Evolutionary conservation across 805 yeast species (phyloP), one percentile per base, ranked within the genome.

Genomic region (Brettanomyces nanus): DNA sequence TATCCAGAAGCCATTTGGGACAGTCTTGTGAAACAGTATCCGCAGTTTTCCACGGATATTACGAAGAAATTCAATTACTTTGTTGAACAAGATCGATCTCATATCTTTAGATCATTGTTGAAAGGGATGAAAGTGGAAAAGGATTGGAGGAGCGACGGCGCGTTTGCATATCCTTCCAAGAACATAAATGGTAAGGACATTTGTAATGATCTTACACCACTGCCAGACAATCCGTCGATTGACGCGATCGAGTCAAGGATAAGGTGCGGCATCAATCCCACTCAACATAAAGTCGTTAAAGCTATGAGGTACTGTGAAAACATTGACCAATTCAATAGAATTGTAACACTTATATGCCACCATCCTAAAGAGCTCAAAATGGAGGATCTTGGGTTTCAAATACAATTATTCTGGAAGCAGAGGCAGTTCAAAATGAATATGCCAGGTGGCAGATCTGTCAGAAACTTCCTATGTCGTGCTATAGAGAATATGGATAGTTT

Each of bases 261-360:
- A 17, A 41, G 41, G 19, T 36, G 39, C 22, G 61, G 61, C 10
- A 51, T 57, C 6, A 37, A 45, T 23, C 59, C 61, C 3, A 33
- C 33, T 10, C 35, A 49, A 31, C 42, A 47, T 11, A 38, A 42
- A 17, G 21, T 43, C 15, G 15, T 44, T 14, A 36, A 39, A 26
- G 25, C 40, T 17, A 20, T 33, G 19, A 23, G 19, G 11, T 18
- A 22, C 15, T 23, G 36, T 17, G 28, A 23, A 19, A 23, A 17
- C 14, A n/a, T 6, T 11, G 38, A 28, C 21, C 31, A 28, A 13
- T 23, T 35, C 15, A 35, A 22, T 9, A 13, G 38, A 17, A 18
- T 19, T 6, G 14, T 21, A 5, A 21, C 15, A 3, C 21, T 35
- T 7, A 13, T 21, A 6, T 15, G 19, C 17, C 15, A 17, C 17